These are phyloP conservation scores for Aeminium ludgeri DNA, from an alignment of 495 filamentous ascomycete genomes.

Conservation along the genomic window DNA sequence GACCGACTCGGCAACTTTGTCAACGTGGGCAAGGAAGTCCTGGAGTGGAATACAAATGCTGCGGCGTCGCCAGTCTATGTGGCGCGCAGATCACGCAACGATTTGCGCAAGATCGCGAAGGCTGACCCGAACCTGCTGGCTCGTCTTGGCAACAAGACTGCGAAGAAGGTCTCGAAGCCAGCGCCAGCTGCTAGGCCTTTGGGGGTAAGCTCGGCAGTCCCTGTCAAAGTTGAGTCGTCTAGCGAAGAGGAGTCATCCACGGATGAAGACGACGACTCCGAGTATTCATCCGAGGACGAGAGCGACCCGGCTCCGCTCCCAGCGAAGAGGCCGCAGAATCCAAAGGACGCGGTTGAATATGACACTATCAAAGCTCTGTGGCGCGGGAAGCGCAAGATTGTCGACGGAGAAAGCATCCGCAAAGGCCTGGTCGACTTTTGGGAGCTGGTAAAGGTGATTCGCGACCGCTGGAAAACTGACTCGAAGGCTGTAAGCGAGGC, in stretches of 20 bases:
- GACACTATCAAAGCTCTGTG: conserved; percentile 50
- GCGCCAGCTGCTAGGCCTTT: not conserved
- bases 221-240: conserved; percentile 18
- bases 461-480: conserved; percentile 46
- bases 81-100: conserved; percentile 29
- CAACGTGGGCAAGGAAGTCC: conserved; percentile 21
- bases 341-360: conserved; percentile 39
- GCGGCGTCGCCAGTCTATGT: conserved; percentile 23
- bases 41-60: conserved; percentile 10
- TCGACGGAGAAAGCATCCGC: conserved; percentile 32
- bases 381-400: conserved; percentile 35
- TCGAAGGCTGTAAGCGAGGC: conserved; percentile 39
- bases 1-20: conserved; percentile 26
- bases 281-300: conserved; percentile 32
- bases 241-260: conserved; percentile 23
- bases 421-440: conserved; percentile 39
- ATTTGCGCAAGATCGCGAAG: conserved; percentile 24
- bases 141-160: conserved; percentile 15
- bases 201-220: not conserved
- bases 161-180: conserved; percentile 3
- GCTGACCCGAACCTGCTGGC: conserved; percentile 18
- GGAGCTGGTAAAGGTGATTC: conserved; percentile 43
- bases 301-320: conserved; percentile 40
- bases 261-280: conserved; percentile 32
- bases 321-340: conserved; percentile 31